Conservation (phyloP, 257 asterid genomes). For the Solanum dulcamara region DNA sequence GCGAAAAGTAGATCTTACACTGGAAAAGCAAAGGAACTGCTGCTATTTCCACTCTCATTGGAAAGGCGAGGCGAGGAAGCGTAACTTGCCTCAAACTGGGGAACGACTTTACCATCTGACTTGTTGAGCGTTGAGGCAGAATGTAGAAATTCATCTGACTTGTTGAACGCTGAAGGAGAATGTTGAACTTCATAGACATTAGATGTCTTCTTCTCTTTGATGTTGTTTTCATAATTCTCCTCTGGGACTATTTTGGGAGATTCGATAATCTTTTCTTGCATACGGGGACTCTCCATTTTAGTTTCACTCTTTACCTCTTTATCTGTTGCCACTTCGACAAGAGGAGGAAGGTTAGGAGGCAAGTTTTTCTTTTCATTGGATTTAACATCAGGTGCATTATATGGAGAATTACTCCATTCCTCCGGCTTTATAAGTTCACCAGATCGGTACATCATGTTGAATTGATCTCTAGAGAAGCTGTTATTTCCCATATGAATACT, state of each 20-base stretch:
- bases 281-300: slow-evolving; percentile 9
- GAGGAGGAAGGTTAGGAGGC: slow-evolving; percentile 36
- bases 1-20: slow-evolving; percentile 16
- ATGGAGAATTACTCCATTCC: slow-evolving; percentile 20
- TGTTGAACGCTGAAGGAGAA: slow-evolving; percentile 8
- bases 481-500: slow-evolving; percentile 75
- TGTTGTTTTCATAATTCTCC: slow-evolving; percentile 1
- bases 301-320: slow-evolving; percentile 20
- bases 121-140: slow-evolving; percentile 11
- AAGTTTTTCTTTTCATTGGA: slow-evolving; percentile 21
- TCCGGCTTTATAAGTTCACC: slow-evolving; percentile 40
- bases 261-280: slow-evolving; percentile 9
- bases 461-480: slow-evolving; percentile 52
- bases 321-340: slow-evolving; percentile 32
- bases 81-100: background rate
- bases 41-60: slow-evolving; percentile 22
- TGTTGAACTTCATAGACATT: background rate
- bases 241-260: background rate
- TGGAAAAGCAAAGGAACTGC: slow-evolving; percentile 38
- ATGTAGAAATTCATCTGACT: slow-evolving; percentile 5
- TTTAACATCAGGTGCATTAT: slow-evolving; percentile 14
- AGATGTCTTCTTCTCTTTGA: slow-evolving; percentile 3
- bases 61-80: slow-evolving; percentile 43
- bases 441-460: slow-evolving; percentile 22
- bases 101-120: slow-evolving; percentile 7